Evolutionary conservation across 352 stramenopile genomes (phyloP).

Genomic region (Phytophthora uliginosa): DNA sequence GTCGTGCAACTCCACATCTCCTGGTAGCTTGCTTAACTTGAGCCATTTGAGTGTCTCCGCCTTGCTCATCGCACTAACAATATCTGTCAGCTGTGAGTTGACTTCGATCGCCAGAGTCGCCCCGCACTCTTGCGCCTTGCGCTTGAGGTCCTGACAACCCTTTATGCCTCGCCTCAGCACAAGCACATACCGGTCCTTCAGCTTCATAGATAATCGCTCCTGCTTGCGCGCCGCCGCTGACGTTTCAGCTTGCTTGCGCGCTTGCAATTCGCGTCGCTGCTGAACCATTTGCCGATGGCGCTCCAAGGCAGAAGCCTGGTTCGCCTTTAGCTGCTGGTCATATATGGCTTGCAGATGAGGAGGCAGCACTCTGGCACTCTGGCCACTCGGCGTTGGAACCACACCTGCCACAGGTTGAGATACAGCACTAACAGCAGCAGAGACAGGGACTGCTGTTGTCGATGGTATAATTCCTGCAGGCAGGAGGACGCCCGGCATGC

Average conservation of each 20-base stretch:
- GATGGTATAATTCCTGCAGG: constrained; percentile 20
- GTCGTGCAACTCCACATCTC: constrained; percentile 75
- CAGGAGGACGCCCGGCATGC: constrained; percentile 26
- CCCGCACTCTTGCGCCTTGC: constrained; percentile 62
- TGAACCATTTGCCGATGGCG: constrained; percentile 13
- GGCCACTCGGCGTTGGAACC: background rate
- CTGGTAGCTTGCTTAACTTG: constrained; percentile 69
- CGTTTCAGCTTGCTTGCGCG: constrained; percentile 28
- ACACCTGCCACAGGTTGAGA: background rate
- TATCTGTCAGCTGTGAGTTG: constrained; percentile 79
- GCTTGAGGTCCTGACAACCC: constrained; percentile 77
- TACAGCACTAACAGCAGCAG: background rate
- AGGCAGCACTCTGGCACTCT: constrained; percentile 34
- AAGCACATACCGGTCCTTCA: constrained; percentile 71
- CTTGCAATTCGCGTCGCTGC: constrained; percentile 22
- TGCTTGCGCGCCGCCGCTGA: constrained; percentile 38
- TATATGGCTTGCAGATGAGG: constrained; percentile 32
- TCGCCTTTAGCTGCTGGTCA: constrained; percentile 32
- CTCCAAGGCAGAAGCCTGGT: constrained; percentile 12
- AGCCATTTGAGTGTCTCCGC: constrained; percentile 79
- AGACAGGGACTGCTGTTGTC: constrained; percentile 5
- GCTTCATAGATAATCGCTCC: constrained; percentile 58
- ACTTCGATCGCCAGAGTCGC: constrained; percentile 83
- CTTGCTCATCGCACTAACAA: constrained; percentile 75
- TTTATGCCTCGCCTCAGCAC: constrained; percentile 79